Conservation (phyloP, 1,139 yeast species). For the Scheffersomyces lignicola region DNA sequence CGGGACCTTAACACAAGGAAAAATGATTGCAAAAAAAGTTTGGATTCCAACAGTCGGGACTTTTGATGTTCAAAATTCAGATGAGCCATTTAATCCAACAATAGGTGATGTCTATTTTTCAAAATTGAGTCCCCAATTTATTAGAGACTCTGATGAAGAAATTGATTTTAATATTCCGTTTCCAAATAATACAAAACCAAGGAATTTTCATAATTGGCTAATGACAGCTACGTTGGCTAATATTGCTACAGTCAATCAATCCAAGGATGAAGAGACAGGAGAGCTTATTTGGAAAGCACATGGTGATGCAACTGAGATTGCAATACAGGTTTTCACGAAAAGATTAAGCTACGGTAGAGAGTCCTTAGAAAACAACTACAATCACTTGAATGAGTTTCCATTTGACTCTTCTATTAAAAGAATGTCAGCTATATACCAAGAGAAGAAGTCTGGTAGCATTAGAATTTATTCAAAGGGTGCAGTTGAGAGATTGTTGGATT, state of each 20-base stretch:
- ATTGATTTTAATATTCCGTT: constrained; percentile 20
- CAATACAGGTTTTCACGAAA: constrained; percentile 35
- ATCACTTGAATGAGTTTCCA: constrained; percentile 32
- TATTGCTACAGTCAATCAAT: constrained; percentile 29
- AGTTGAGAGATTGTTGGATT: constrained; percentile 46
- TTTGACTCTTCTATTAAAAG: constrained; percentile 43
- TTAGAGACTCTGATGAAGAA: constrained; percentile 32
- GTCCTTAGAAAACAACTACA: constrained; percentile 12
- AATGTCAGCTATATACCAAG: constrained; percentile 46
- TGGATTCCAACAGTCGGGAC: constrained; percentile 40
- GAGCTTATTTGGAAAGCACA: constrained; percentile 35
- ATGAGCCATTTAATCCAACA: constrained; percentile 45
- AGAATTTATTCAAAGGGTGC: constrained; percentile 52
- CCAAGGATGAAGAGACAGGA: constrained; percentile 25
- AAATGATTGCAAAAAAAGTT: constrained; percentile 44
- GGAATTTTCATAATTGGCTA: constrained; percentile 22
- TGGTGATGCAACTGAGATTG: constrained; percentile 40
- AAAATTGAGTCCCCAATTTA: constrained; percentile 22
- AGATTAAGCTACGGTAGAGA: constrained; percentile 26
- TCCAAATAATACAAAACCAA: constrained; percentile 6
- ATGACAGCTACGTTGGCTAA: constrained; percentile 34
- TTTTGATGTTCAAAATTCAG: constrained; percentile 28
- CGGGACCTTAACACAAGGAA: constrained; percentile 53
- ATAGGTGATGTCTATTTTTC: constrained; percentile 28
- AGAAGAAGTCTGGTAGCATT: constrained; percentile 14